A percentile compares a stretch with the other conserved stretches of the same genome.
Evolutionary conservation across 2,329 filamentous ascomycete species (phyloP).

Genomic region (Aureobasidium sp.): DNA sequence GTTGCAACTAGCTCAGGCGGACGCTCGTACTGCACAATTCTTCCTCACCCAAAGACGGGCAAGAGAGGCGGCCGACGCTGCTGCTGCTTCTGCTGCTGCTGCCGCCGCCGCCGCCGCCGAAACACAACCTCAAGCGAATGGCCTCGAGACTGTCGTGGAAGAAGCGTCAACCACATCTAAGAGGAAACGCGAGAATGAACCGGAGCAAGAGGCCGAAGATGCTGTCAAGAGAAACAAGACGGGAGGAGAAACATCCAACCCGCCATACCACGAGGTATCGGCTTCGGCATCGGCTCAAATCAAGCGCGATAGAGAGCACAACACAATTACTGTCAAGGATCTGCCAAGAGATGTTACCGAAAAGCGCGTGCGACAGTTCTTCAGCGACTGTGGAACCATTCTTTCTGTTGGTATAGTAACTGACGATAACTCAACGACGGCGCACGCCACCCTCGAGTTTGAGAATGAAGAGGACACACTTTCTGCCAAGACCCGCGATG

Average conservation of each 20-base stretch:
- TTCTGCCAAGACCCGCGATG: conserved; percentile 72
- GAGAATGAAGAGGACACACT: conserved; percentile 70
- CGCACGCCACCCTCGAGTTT: conserved; percentile 79
- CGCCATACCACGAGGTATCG: conserved; percentile 27
- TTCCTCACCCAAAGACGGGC: conserved; percentile 57
- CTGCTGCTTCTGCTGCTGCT: conserved; percentile 51
- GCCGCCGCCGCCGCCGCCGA: conserved; percentile 46
- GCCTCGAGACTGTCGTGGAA: conserved; percentile 28
- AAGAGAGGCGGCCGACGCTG: conserved; percentile 59
- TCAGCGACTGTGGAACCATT: conserved; percentile 81
- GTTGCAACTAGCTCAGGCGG: conserved; percentile 66
- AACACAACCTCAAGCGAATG: conserved; percentile 19
- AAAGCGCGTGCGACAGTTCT: conserved; percentile 76
- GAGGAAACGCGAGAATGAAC: conserved; percentile 63
- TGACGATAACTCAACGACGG: conserved; percentile 55
- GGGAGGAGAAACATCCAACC: conserved; percentile 31
- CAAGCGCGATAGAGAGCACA: conserved; percentile 85
- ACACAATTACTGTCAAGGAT: conserved; percentile 73
- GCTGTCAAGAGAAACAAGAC: conserved; percentile 61
- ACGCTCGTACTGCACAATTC: conserved; percentile 62
- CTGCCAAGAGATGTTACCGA: conserved; percentile 64
- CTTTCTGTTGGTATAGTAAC: conserved; percentile 65
- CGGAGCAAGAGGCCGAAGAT: conserved; percentile 45
- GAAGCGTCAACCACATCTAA: conserved; percentile 43
- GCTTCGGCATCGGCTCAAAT: conserved; percentile 32